Evolutionary conservation across 2,329 filamentous ascomycete species (phyloP), one percentile per base, ranked within the genome.

Genomic region (Talaromyces sp.): DNA sequence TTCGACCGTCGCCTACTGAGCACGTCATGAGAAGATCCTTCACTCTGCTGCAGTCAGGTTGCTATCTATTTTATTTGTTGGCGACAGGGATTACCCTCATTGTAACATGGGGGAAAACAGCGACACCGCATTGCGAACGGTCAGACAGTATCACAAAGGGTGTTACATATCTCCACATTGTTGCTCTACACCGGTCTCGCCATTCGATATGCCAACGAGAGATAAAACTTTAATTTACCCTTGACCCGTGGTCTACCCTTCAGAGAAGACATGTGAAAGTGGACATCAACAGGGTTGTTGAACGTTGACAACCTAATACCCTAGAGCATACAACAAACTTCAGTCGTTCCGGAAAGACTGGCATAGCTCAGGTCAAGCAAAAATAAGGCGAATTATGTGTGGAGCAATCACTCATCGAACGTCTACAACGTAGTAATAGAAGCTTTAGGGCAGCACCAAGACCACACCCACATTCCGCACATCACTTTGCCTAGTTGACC

Each of bases 61-160:
- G 33, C 52, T 22, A 56, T 22, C 31, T 33, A 35, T 14, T 39
- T 4, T 22, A 11, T 56, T 11, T 22, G 24, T 37, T 16, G 45
- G 27, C 9, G 37, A 19, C 60, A 62, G 47, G 60, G 60, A 54
- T 54, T 13, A 43, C 31, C 31, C n/a, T 39, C 19, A 31, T 41
- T 54, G 60, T 52, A 52, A 62, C 47, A 62, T 62, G 47, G 45
- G 59, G 33, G 45, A 31, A 31, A 62, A 52, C 33, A 24, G 31
- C 31, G 45, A 27, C 45, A 56, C n/a, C 13, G 35, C 60, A 62
- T 43, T 48, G 35, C 60, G 48, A 52, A 31, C 33, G 16, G 14
- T 52, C 52, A 56, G 52, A 22, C n/a, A 56, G 52, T 54, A 56
- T 24, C 52, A 56, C 33, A 9, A n/a, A 22, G 52, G 31, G 33